Evolutionary conservation across 2,329 filamentous ascomycete species (phyloP), one percentile per base, ranked within the genome.

Genomic region (Diaporthe citrichinensis): DNA sequence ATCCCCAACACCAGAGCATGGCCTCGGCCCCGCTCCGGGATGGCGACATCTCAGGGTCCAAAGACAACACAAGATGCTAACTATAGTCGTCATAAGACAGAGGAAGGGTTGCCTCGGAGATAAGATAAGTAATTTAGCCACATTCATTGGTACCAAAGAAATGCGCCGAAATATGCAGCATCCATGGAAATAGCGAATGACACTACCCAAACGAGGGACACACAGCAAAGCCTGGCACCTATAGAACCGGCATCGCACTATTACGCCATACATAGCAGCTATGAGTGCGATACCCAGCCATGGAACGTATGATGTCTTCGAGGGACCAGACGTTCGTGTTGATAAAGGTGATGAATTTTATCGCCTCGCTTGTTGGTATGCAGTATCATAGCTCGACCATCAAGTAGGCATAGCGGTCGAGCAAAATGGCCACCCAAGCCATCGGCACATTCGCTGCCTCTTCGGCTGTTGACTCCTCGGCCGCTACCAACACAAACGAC

Each of bases 281-380:
- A 55, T 55, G 51, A 55, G 51, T 31, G 25, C 51, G 10, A 55
- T 12, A 3, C 20, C 7, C 25, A 15, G 25, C 15, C 20, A 23
- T 28, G 12, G 3, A 28, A 15, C 10, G 12, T 15, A 31, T 55
- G n/a, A 28, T 15, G 12, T 31, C 25, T 31, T 1, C 5, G 14
- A 31, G 14, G 25, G 1, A 20, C 14, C 12, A 28, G 25, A 17
- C 1, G 7, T 1, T 7, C 0, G 51, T 2, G 4, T 7, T 28
- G 14, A 55, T 7, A 28, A 28, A 28, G 1, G 2, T 15, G 4
- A 4, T 41, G 39, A 10, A 14, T 15, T 14, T 15, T 41, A 41
- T 15, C 39, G 10, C 10, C 7, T 8, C 34, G 34, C 36, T 36
- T 36, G 36, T 36, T 8, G n/a, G n/a, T 53, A 28, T 15, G n/a